phyloP scores from a whole-genome alignment of 176 grass and related monocot species.

The Lolium multiflorum region DNA sequence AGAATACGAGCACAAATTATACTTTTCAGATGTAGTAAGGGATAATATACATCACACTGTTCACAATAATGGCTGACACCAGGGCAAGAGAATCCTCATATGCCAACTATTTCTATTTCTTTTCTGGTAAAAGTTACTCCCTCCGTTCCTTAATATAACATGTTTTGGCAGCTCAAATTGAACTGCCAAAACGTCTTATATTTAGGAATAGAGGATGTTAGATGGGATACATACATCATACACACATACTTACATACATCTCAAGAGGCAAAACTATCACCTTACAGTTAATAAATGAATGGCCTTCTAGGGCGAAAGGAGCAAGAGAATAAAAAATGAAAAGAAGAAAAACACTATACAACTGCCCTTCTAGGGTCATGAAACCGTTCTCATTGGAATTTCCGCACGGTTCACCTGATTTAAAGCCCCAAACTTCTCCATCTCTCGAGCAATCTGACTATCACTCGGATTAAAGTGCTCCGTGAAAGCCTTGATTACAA shows the following conservation, averaged over 20 bases:
- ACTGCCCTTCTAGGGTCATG: constrained; percentile 40
- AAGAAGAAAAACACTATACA: constrained; percentile 35
- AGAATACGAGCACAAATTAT: background rate
- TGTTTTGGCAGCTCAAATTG: no score
- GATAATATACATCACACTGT: no score
- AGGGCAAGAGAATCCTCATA: background rate
- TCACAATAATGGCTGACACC: background rate
- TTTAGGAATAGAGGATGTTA: no score
- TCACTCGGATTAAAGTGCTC: constrained; percentile 65
- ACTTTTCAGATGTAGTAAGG: no score
- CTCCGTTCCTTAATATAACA: no score
- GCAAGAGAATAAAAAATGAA: background rate
- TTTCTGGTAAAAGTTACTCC: constrained; percentile 40
- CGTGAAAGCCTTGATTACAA: constrained; percentile 62
- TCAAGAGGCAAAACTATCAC: constrained; percentile 41
- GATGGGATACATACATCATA: constrained; percentile 37
- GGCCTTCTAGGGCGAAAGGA: background rate
- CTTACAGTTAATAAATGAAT: constrained; percentile 47
- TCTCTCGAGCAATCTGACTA: constrained; percentile 81
- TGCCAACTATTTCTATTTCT: constrained; percentile 44
- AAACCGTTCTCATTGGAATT: constrained; percentile 62
- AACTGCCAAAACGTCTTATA: no score
- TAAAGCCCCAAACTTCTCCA: constrained; percentile 65
- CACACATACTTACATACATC: constrained; percentile 30
- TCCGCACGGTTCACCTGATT: constrained; percentile 48